Conservation (phyloP, 164 flowering plant species). For the Cinnamomum micranthum region DNA sequence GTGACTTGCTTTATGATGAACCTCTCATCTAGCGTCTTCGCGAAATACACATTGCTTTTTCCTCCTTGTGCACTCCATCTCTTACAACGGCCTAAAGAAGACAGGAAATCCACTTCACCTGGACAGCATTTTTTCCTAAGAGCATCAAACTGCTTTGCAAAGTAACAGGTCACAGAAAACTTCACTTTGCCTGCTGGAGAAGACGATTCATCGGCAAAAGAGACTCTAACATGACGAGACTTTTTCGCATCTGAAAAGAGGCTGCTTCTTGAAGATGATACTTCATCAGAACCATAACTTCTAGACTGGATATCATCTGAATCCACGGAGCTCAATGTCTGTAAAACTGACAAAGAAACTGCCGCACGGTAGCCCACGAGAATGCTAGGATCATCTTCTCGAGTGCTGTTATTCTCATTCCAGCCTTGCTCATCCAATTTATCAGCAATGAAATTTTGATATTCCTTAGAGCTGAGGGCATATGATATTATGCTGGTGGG, state of each 20-base stretch:
- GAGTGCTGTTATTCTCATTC: conserved; percentile 21
- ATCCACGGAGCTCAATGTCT: conserved; percentile 59
- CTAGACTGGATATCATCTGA: conserved; percentile 49
- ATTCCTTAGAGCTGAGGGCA: conserved; percentile 78
- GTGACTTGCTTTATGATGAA: conserved; percentile 75
- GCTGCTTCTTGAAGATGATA: conserved; percentile 34
- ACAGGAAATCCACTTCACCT: conserved; percentile 57
- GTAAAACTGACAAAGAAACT: conserved; percentile 49
- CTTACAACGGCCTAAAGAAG: conserved; percentile 71
- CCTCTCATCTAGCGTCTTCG: conserved; percentile 75
- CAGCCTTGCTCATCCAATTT: conserved; percentile 32
- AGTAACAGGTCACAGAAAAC: conserved; percentile 70
- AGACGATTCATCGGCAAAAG: conserved; percentile 59
- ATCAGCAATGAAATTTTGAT: conserved; percentile 58
- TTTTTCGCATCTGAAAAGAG: conserved; percentile 44
- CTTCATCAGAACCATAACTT: conserved; percentile 66
- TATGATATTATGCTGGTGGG: conserved; percentile 88
- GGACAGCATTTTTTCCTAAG: conserved; percentile 76
- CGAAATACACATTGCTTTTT: conserved; percentile 85
- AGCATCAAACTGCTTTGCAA: conserved; percentile 72
- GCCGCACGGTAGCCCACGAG: conserved; percentile 12
- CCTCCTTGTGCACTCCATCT: conserved; percentile 89
- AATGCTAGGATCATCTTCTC: conserved; percentile 24
- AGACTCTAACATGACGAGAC: conserved; percentile 63
- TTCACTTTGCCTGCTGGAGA: conserved; percentile 46